Conservation (phyloP, 2,329 filamentous ascomycete species). For the Penicillium occitanis region DNA sequence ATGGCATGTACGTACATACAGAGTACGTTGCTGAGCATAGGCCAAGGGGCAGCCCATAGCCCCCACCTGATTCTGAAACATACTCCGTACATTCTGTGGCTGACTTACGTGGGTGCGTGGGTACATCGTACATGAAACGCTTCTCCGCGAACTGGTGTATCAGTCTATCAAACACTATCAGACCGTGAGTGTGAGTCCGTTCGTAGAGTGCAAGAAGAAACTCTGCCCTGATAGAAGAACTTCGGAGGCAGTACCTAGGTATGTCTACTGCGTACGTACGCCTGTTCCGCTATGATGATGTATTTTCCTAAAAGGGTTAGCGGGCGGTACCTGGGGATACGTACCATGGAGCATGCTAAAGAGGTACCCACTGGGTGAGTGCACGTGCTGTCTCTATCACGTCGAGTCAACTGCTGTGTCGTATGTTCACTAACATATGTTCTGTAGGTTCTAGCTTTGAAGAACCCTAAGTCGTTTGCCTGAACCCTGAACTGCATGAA, state of each 20-base stretch:
- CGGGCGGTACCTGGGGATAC: background rate
- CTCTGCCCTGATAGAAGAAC: background rate
- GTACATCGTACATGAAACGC: background rate
- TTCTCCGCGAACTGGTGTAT: background rate
- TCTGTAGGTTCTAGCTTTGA: background rate
- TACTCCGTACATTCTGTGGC: background rate
- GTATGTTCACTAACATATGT: background rate
- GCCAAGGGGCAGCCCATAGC: no score
- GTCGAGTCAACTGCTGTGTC: background rate
- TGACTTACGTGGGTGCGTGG: background rate
- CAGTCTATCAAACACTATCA: background rate
- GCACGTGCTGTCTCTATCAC: background rate
- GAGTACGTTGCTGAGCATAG: no score
- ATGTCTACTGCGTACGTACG: no score
- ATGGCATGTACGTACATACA: no score
- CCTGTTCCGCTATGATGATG: background rate
- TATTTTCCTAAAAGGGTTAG: constrained; percentile 6
- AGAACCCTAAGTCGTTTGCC: background rate
- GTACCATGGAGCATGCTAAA: background rate
- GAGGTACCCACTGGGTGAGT: background rate
- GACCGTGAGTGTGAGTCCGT: background rate
- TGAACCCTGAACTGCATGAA: background rate
- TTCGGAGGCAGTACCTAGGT: background rate
- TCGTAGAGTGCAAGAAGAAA: no score
- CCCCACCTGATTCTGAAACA: constrained; percentile 11